A percentile compares a stretch with the other conserved stretches of the same genome.
These are phyloP conservation scores for Talaromyces amestolkiae DNA, from an alignment of 2,329 filamentous ascomycete species.

Conservation along the genomic window DNA sequence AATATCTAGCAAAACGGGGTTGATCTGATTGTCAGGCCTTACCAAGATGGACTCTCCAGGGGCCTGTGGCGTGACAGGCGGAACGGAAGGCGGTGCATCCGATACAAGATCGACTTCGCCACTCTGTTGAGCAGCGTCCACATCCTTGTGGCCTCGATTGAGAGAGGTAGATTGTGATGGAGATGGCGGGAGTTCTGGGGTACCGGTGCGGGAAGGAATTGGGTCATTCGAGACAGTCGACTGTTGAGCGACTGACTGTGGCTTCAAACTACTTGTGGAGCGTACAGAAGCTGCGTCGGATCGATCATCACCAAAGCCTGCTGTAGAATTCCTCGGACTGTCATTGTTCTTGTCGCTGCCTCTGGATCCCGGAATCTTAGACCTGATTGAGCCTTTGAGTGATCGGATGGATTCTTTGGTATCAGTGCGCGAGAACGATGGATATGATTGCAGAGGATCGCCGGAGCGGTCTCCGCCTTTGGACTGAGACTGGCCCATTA, in stretches of 20 bases:
- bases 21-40: slow-evolving; percentile 70
- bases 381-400: slow-evolving; percentile 74
- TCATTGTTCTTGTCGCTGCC: slow-evolving; percentile 53
- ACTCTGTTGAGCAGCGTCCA: slow-evolving; percentile 74
- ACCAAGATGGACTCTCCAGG: slow-evolving; percentile 88
- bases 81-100: slow-evolving; percentile 72
- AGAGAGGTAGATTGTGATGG: slow-evolving; percentile 76
- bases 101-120: slow-evolving; percentile 95
- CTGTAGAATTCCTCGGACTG: slow-evolving; percentile 74
- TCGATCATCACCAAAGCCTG: slow-evolving; percentile 59
- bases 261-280: slow-evolving; percentile 60
- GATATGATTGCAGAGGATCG: slow-evolving; percentile 75
- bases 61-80: slow-evolving; percentile 60
- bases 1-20: slow-evolving; percentile 58
- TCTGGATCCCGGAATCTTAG: slow-evolving; percentile 72
- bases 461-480: slow-evolving; percentile 52
- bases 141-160: slow-evolving; percentile 70
- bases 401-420: slow-evolving; percentile 90
- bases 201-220: slow-evolving; percentile 49
- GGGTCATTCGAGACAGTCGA: slow-evolving; percentile 45
- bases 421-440: slow-evolving; percentile 87
- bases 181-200: slow-evolving; percentile 70
- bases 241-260: slow-evolving; percentile 27
- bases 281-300: slow-evolving; percentile 72
- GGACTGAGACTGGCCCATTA: slow-evolving; percentile 53